These are phyloP conservation scores for Aspergillus ellipticus DNA, from an alignment of 495 filamentous ascomycete genomes.

Conservation along the genomic window DNA sequence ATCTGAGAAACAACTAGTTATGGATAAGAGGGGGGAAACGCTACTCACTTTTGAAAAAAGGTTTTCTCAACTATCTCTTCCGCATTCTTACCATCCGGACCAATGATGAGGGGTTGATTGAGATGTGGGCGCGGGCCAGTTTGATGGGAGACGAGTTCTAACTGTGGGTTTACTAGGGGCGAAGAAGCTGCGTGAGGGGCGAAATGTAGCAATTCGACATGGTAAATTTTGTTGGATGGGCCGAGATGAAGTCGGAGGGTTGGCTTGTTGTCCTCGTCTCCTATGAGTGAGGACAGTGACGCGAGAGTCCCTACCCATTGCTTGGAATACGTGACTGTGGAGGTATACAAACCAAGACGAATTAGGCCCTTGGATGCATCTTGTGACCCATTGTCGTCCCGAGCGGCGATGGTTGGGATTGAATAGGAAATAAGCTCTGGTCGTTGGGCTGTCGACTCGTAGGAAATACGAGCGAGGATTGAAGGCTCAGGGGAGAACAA, in stretches of 20 bases:
- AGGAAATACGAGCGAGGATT: conserved; percentile 39
- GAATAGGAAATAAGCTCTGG: conserved; percentile 35
- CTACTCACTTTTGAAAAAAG: conserved; percentile 45
- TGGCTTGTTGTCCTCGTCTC: conserved; percentile 17
- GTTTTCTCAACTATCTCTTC: conserved; percentile 40
- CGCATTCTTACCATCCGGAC: conserved; percentile 34
- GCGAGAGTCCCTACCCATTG: conserved; percentile 43
- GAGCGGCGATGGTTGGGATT: conserved; percentile 18
- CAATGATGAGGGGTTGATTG: conserved; percentile 40
- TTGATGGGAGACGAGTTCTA: conserved; percentile 29
- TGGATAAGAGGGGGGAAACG: not conserved
- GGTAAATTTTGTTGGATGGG: conserved; percentile 33
- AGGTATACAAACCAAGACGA: conserved; percentile 37
- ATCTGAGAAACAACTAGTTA: not conserved
- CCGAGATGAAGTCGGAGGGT: conserved; percentile 36
- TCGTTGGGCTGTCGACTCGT: conserved; percentile 29
- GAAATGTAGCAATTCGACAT: conserved; percentile 27
- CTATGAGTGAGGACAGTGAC: conserved; percentile 26
- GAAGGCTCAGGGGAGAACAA: conserved; percentile 32
- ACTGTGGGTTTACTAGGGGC: conserved; percentile 5
- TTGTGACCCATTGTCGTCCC: not conserved
- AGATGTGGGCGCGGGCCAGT: conserved; percentile 35
- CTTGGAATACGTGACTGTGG: conserved; percentile 23
- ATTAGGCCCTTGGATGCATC: conserved; percentile 20
- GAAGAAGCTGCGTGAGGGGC: conserved; percentile 3